Percentiles rank a stretch among this genome's conserved stretches.
phyloP scores from a whole-genome alignment of 306 rosid species.

The Sicyos baderoa region DNA sequence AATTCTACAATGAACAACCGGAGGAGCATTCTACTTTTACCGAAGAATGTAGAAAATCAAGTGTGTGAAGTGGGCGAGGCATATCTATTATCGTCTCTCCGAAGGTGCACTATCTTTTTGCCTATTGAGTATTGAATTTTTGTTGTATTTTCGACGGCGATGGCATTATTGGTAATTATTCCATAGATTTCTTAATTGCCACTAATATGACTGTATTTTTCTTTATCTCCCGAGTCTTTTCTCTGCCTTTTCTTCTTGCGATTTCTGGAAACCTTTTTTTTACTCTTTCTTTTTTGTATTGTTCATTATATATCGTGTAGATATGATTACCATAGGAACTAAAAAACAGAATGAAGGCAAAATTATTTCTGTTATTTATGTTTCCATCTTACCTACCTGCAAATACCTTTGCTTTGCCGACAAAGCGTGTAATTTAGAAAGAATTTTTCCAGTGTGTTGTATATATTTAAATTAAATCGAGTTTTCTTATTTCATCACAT shows the following conservation, averaged over 20 bases:
- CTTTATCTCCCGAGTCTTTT: not conserved
- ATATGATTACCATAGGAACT: not conserved
- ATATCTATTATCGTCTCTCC: slow-evolving; percentile 68
- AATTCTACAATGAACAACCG: slow-evolving; percentile 61
- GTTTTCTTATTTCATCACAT: not conserved
- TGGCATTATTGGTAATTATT: not conserved
- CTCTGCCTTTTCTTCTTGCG: slow-evolving; percentile 3
- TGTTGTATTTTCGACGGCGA: not conserved
- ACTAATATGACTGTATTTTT: not conserved
- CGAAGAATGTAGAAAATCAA: slow-evolving; percentile 70
- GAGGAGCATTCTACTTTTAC: slow-evolving; percentile 48
- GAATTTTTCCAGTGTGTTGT: not conserved
- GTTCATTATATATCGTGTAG: not conserved
- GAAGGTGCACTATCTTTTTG: slow-evolving; percentile 46
- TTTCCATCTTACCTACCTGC: not conserved
- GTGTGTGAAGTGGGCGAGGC: slow-evolving; percentile 85
- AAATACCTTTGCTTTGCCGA: not conserved
- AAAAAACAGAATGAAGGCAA: not conserved
- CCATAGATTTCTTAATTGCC: not conserved
- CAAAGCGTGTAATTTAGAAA: not conserved
- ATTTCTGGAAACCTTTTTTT: not conserved
- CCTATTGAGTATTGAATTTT: not conserved
- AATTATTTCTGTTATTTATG: slow-evolving; percentile 1
- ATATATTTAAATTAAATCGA: not conserved
- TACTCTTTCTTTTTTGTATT: not conserved